phyloP scores from a whole-genome alignment of 257 asterid genomes.

The Coffea canephora region DNA sequence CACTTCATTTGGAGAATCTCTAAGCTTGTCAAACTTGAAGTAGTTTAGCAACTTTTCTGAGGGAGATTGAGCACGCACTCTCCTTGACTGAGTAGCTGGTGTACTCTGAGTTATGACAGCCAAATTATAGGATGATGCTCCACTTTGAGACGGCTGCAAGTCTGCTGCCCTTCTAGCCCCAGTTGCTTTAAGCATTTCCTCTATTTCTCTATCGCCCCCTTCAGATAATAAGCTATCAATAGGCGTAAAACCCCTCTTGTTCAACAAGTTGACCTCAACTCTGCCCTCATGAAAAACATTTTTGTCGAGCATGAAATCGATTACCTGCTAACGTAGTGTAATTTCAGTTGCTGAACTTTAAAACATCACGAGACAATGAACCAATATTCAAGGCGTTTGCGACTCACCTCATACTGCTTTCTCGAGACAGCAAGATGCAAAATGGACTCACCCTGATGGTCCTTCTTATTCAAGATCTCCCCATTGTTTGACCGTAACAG shows the following conservation, averaged over 20 bases:
- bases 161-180: slow-evolving; percentile 17
- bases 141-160: slow-evolving; percentile 4
- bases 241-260: slow-evolving; percentile 45
- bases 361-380: neutral
- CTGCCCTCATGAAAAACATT: slow-evolving; percentile 14
- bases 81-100: slow-evolving; percentile 5
- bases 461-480: slow-evolving; percentile 29
- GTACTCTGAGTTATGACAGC: slow-evolving; percentile 12
- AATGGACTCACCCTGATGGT: slow-evolving; percentile 20
- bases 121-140: neutral
- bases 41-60: slow-evolving; percentile 19
- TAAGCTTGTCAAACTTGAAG: slow-evolving; percentile 30
- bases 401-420: slow-evolving; percentile 49
- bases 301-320: slow-evolving; percentile 38
- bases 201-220: slow-evolving; percentile 27
- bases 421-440: slow-evolving; percentile 34
- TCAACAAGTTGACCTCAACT: slow-evolving; percentile 41
- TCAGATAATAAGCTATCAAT: slow-evolving; percentile 30
- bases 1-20: slow-evolving; percentile 43
- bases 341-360: neutral
- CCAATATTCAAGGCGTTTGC: neutral
- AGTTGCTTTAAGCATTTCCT: slow-evolving; percentile 18
- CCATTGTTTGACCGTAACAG: slow-evolving; percentile 17
- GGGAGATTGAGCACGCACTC: neutral
- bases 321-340: slow-evolving; percentile 27